Conservation (phyloP, 371 early-diverging fungal species). For the Saksenaea oblongispora region DNA sequence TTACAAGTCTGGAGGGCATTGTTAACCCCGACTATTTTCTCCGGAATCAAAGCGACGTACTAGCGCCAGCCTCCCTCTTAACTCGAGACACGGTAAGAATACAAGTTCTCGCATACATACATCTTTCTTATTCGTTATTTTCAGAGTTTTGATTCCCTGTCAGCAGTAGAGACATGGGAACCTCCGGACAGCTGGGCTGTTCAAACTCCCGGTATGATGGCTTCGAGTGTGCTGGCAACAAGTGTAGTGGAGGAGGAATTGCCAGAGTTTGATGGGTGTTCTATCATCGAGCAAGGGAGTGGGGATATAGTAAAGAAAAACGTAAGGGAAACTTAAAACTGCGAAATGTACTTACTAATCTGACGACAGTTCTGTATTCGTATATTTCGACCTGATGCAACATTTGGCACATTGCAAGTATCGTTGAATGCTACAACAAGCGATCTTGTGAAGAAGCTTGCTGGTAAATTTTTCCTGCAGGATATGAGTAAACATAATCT, state of each 20-base stretch:
- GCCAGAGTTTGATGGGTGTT: slow-evolving; percentile 42
- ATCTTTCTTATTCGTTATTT: neutral
- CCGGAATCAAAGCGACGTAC: slow-evolving; percentile 4
- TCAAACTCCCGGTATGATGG: slow-evolving; percentile 31
- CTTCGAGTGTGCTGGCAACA: slow-evolving; percentile 2
- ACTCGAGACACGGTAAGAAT: neutral
- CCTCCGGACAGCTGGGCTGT: slow-evolving; percentile 77
- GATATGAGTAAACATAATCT: slow-evolving; percentile 75
- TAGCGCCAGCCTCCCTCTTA: neutral
- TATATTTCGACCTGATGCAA: slow-evolving; percentile 70
- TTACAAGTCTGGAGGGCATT: slow-evolving; percentile 52
- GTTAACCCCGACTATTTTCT: slow-evolving; percentile 35
- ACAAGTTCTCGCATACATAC: neutral
- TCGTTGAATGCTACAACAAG: slow-evolving; percentile 67
- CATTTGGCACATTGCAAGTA: slow-evolving; percentile 76
- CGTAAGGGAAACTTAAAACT: slow-evolving; percentile 13
- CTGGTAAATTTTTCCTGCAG: slow-evolving; percentile 76
- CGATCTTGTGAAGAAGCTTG: slow-evolving; percentile 69
- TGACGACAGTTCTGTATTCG: slow-evolving; percentile 54
- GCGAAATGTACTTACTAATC: neutral
- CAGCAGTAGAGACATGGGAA: slow-evolving; percentile 55
- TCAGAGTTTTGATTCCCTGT: neutral
- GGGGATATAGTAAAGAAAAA: slow-evolving; percentile 34
- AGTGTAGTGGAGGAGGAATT: slow-evolving; percentile 24
- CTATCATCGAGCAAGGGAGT: slow-evolving; percentile 28